These are phyloP conservation scores for Biscutella laevigata DNA, from an alignment of 441 rosid genomes.

Conservation along the genomic window DNA sequence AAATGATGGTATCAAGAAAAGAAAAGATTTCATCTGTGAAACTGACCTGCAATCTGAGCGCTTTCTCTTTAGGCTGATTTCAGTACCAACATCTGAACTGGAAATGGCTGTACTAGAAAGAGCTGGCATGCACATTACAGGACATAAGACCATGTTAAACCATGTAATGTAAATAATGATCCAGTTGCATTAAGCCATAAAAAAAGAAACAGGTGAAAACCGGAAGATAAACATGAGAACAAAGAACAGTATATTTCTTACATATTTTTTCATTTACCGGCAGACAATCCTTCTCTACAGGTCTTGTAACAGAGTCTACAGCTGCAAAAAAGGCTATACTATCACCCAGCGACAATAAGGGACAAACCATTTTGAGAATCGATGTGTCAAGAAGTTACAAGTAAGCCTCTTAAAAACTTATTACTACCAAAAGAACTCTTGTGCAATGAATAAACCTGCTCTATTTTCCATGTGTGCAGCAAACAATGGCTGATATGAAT, in stretches of 20 bases:
- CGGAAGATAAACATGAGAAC: not conserved
- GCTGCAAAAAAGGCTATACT: conserved; percentile 8
- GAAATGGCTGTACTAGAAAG: conserved; percentile 19
- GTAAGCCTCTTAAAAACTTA: conserved; percentile 24
- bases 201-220: conserved; percentile 6
- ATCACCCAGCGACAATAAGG: not conserved
- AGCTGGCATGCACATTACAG: conserved; percentile 15
- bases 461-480: conserved; percentile 31
- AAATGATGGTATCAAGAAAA: conserved; percentile 4
- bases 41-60: conserved; percentile 49
- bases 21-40: conserved; percentile 1
- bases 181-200: conserved; percentile 1
- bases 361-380: not conserved
- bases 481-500: conserved; percentile 27
- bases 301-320: not conserved
- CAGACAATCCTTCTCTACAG: conserved; percentile 11
- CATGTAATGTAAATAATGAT: conserved; percentile 3
- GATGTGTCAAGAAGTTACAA: not conserved
- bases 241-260: conserved; percentile 17
- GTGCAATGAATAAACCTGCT: conserved; percentile 26
- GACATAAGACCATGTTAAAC: not conserved
- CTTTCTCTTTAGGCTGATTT: conserved; percentile 56
- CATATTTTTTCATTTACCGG: conserved; percentile 4
- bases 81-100: conserved; percentile 34
- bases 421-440: conserved; percentile 27